Evolutionary conservation across 768 basidiomycete species (phyloP).

Genomic region (Kwoniella heveanensis): DNA sequence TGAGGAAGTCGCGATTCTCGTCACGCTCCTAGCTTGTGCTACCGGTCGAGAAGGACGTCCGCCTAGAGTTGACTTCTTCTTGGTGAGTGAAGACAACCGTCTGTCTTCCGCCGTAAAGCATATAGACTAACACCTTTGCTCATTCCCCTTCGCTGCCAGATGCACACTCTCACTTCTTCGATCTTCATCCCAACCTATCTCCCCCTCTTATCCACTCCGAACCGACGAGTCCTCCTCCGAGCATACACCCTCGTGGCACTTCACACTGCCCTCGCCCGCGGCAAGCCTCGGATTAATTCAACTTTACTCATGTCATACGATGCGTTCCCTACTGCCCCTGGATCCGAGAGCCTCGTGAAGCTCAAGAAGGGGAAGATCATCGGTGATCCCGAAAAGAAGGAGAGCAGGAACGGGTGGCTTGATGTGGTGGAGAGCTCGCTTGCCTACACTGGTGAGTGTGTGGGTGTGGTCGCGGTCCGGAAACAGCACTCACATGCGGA

Average conservation of each 20-base stretch:
- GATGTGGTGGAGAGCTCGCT: conserved; percentile 32
- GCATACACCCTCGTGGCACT: conserved; percentile 32
- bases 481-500: too few species aligned
- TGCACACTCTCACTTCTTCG: conserved; percentile 46
- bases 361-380: conserved; percentile 9
- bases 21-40: conserved; percentile 34
- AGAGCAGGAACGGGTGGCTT: conserved; percentile 38
- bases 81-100: too few species aligned
- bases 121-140: too few species aligned
- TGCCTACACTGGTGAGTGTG: conserved; percentile 36
- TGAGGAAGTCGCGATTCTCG: conserved; percentile 41
- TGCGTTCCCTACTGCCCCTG: conserved; percentile 27
- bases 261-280: conserved; percentile 32
- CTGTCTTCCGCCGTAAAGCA: too few species aligned
- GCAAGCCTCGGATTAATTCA: conserved; percentile 33
- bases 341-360: conserved; percentile 6
- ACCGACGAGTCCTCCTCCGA: conserved; percentile 33
- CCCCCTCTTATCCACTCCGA: conserved; percentile 21
- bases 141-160: conserved; percentile 22
- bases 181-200: conserved; percentile 43
- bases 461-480: too few species aligned
- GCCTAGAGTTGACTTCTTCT: conserved; percentile 44
- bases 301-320: conserved; percentile 30
- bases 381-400: conserved; percentile 19
- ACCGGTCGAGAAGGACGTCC: conserved; percentile 31